Evolutionary conservation across 2,329 filamentous ascomycete species (phyloP), one percentile per base, ranked within the genome.

Genomic region (Huntiella abstrusa): DNA sequence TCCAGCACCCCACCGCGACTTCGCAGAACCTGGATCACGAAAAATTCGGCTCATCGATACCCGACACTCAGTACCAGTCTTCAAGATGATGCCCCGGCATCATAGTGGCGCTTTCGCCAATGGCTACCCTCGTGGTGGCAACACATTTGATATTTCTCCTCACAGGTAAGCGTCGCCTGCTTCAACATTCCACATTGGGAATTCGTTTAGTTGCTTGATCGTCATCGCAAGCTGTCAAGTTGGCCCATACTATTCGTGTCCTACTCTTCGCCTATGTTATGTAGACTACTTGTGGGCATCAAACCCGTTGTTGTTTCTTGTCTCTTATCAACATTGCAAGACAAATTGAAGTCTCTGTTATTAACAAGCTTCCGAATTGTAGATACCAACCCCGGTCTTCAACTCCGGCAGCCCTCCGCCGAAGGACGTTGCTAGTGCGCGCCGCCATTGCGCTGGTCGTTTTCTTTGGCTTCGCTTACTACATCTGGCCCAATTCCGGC

Each of bases 351-450:
- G 34, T 39, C 48, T 16, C 46, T 19, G 22, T n/a, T 17, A 16
- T 38, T 46, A 46, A 46, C 44, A 46, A 19, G 19, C 15, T 12
- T 5, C 16, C 11, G 19, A n/a, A 7, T 47, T n/a, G 32, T 57
- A 91, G 83, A 65, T 95, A 92, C 56, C 83, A 91, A 62, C 84
- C 87, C 50, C 80, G 86, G 59, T 74, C 81, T 54, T 74, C 84
- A 56, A 77, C 80, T 44, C 68, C 74, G 35, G 74, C 81, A 33
- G 66, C 80, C 51, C 75, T 84, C 59, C 75, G 83, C 57, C 74
- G 85, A 62, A 75, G 75, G 61, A 80, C 78, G 57, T 67, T 91
- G 28, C 61, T 92, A 45, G 64, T 80, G 52, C 79, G 84, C 55
- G 59, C 92, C 45, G 73, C 70, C 42, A 64, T 75, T 49, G 64